Evolutionary conservation across 2,329 filamentous ascomycete species (phyloP), one percentile per base, ranked within the genome.

Genomic region (Elsinoe necatrix): DNA sequence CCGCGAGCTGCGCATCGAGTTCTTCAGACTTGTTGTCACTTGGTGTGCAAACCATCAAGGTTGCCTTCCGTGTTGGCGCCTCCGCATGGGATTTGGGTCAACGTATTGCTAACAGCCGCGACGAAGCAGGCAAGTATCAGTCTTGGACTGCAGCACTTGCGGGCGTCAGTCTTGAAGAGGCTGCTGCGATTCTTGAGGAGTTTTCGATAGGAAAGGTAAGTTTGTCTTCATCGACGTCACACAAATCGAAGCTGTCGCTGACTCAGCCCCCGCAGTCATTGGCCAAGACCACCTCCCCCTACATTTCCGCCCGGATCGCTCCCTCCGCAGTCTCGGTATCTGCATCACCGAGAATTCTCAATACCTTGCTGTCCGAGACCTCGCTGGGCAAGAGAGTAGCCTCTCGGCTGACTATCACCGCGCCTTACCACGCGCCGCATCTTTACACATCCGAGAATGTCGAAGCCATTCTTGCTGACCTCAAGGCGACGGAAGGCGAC

Each of bases 61-160:
- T 71, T 1, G 73, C 78, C 1, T 78, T 80, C 57, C 68, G 76
- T 0, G 65, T 79, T 2, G 76, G 76, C 1, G 76, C 2, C 60
- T 69, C 20, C 16, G 39, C 52, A 3, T 42, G 52, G 48, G 48
- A 55, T 27, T 18, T 55, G 21, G 50, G 56, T 29, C 34, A 20
- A 9, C 37, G 48, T 31, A 29, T 58, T 14, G 21, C 47, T n/a
- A 29, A 23, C 29, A 55, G 23, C 18, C 48, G 29, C 9, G 50
- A 58, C 18, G 31, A 43, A 39, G 20, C 39, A 2, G 37, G 47
- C 21, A 45, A 31, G 18, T 57, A 57, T n/a, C 55, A 51, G 20
- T 55, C 50, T 20, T 58, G 56, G 56, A 55, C 56, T 12, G 48
- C 41, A 9, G 48, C 50, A 35, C 39, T 58, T n/a, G 20, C 50